Conservation (phyloP, 306 rosid species). For the Inga oerstediana region DNA sequence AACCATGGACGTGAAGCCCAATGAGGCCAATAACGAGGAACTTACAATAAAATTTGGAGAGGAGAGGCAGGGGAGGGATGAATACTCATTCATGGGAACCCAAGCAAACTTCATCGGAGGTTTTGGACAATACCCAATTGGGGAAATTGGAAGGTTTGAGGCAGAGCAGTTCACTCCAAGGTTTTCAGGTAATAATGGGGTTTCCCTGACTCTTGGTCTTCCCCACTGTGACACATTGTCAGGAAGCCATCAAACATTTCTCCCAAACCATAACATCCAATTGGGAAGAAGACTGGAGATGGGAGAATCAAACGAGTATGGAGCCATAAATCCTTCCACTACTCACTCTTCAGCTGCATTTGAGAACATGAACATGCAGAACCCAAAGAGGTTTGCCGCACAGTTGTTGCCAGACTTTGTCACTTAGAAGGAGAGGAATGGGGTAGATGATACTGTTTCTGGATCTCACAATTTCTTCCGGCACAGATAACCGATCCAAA, state of each 20-base stretch:
- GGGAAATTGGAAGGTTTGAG: constrained; percentile 81
- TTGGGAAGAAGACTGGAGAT: constrained; percentile 76
- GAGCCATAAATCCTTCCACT: constrained; percentile 56
- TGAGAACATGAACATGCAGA: constrained; percentile 83
- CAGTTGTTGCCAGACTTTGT: constrained; percentile 92
- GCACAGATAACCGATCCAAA: constrained; percentile 33
- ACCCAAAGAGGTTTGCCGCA: constrained; percentile 87
- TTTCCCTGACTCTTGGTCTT: constrained; percentile 91
- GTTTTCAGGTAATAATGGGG: constrained; percentile 85
- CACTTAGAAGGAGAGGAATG: constrained; percentile 46
- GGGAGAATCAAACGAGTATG: constrained; percentile 67
- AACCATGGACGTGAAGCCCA: constrained; percentile 55
- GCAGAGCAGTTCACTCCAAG: constrained; percentile 74
- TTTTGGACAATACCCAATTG: constrained; percentile 90
- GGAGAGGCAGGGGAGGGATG: constrained; percentile 71
- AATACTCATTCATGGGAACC: constrained; percentile 70
- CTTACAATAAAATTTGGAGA: constrained; percentile 64
- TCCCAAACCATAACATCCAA: constrained; percentile 73
- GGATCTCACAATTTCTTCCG: constrained; percentile 38
- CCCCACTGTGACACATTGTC: constrained; percentile 83
- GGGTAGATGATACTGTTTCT: constrained; percentile 1
- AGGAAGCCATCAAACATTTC: constrained; percentile 68
- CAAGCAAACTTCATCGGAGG: constrained; percentile 80
- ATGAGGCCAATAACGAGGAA: constrained; percentile 50
- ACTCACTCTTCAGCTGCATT: constrained; percentile 79